Base-by-base conservation (phyloP, 129 eudicot species). In the Tagetes patula region DNA sequence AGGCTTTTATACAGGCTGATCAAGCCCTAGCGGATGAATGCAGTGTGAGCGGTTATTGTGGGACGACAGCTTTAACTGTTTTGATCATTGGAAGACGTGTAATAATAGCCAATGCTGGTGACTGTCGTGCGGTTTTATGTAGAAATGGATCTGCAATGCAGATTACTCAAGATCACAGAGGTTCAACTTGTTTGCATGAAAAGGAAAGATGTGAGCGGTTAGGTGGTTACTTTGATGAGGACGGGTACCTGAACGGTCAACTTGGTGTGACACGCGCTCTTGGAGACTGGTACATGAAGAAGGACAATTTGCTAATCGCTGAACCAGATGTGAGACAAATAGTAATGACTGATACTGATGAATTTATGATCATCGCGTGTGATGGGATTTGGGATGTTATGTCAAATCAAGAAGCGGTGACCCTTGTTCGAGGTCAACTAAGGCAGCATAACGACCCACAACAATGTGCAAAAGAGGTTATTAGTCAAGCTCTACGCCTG, bases 351-450 rank as follows among this genome's bases (percentile, higher is more conserved):
- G 91, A 88, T 60, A 90, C 86, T 0, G 97, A 91, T 12, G 97
- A 91, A 46, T 91, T 91, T 77, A 64, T 91, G 83, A 88, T 91
- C 12, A 66, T 91, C 3, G 97, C 82, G 2, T 91, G 97, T 48
- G 97, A 91, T 54, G 97, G 97, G 76, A 82, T 91, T 13, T 91
- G 97, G 97, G 97, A 91, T 54, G 96, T 83, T 30, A 77, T 91
- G 86, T 68, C 96, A 8, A 91, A 88, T 70, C 85, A 91, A 68
- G 92, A 86, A 60, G 97, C 97, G 2, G 87, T 91, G 4, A 39
- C 79, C 8, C 14, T 91, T 40, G 97, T 91, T 46, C 75, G 92
- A 4, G 73, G 85, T 9, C 87, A 79, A 71, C 79, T 91, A 7
- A 88, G 84, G 70, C 65, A 31, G 65, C 77, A 86, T 37, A 67